A percentile compares a stretch with the other conserved stretches of the same genome.
Evolutionary conservation across 1,284 basidiomycete genomes (phyloP).

Genomic region (Boletellus deceptivus): DNA sequence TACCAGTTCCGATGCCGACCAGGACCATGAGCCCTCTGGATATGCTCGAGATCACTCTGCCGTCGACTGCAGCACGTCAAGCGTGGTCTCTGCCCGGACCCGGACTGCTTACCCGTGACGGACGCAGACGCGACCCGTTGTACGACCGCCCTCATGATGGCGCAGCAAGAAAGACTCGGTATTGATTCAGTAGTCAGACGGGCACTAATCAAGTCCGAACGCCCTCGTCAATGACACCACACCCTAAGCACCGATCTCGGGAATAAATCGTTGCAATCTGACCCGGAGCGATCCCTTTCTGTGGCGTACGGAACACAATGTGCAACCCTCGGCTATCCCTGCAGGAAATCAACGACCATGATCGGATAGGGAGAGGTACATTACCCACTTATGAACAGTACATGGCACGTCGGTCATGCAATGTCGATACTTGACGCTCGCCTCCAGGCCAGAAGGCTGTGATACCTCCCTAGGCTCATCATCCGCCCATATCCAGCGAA

Average conservation of each 20-base stretch:
- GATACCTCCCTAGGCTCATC: conserved; percentile 49
- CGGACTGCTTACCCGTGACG: conserved; percentile 53
- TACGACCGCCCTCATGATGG: conserved; percentile 69
- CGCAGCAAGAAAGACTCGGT: background rate
- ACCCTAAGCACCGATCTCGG: conserved; percentile 80
- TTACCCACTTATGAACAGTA: conserved; percentile 32
- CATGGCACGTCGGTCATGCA: conserved; percentile 60
- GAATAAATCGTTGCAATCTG: conserved; percentile 79
- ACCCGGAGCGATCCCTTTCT: conserved; percentile 75
- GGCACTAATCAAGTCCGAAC: conserved; percentile 10
- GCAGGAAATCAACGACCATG: conserved; percentile 1
- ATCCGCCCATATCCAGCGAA: conserved; percentile 76
- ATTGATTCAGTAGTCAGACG: conserved; percentile 4
- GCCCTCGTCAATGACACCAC: conserved; percentile 58
- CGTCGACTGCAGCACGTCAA: conserved; percentile 52
- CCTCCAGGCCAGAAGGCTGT: conserved; percentile 43
- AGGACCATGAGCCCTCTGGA: conserved; percentile 83
- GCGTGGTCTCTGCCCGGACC: background rate
- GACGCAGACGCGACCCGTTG: conserved; percentile 77
- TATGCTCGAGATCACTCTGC: conserved; percentile 73
- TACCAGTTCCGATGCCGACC: conserved; percentile 82
- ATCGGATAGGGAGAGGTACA: background rate
- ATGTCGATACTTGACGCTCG: conserved; percentile 70
- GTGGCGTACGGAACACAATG: conserved; percentile 56
- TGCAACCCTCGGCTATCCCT: conserved; percentile 32